Conservation (phyloP, 345 rosid genomes). For the Zanthoxylum bungeanum region DNA sequence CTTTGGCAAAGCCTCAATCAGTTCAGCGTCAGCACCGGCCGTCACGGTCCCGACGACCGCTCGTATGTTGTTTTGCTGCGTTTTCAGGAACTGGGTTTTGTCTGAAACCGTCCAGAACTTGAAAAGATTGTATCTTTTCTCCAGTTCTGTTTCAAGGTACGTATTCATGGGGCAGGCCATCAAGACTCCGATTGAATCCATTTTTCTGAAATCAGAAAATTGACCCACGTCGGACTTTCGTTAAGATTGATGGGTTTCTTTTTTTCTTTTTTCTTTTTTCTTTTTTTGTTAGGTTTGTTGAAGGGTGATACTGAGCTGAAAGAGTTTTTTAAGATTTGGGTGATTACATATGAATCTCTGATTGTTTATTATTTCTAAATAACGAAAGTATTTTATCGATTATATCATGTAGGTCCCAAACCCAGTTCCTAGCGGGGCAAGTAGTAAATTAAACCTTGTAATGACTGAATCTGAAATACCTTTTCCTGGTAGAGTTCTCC, state of each 20-base stretch:
- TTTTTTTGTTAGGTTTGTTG: background rate
- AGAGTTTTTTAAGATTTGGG: background rate
- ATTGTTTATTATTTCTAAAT: too few species aligned
- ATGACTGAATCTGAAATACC: too few species aligned
- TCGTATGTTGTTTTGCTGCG: constrained; percentile 29
- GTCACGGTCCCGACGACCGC: constrained; percentile 43
- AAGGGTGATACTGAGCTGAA: background rate
- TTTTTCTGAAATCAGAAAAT: background rate
- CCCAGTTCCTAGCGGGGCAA: too few species aligned
- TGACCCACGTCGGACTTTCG: background rate
- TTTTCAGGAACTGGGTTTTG: constrained; percentile 27
- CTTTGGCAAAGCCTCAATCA: constrained; percentile 50
- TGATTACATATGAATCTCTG: too few species aligned
- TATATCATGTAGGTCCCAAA: too few species aligned
- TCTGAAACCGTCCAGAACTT: constrained; percentile 40
- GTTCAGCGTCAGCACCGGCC: constrained; percentile 48
- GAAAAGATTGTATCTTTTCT: constrained; percentile 40
- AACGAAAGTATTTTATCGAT: too few species aligned
- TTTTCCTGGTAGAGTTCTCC: too few species aligned
- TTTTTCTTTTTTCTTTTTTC: too few species aligned
- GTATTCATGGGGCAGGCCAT: constrained; percentile 47
- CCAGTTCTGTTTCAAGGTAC: constrained; percentile 51
- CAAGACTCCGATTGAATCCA: constrained; percentile 49
- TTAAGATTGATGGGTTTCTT: background rate
- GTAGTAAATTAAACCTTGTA: too few species aligned